Evolutionary conservation across 2,329 filamentous ascomycete species (phyloP).

Genomic region (Aspergillus costaricaensis): DNA sequence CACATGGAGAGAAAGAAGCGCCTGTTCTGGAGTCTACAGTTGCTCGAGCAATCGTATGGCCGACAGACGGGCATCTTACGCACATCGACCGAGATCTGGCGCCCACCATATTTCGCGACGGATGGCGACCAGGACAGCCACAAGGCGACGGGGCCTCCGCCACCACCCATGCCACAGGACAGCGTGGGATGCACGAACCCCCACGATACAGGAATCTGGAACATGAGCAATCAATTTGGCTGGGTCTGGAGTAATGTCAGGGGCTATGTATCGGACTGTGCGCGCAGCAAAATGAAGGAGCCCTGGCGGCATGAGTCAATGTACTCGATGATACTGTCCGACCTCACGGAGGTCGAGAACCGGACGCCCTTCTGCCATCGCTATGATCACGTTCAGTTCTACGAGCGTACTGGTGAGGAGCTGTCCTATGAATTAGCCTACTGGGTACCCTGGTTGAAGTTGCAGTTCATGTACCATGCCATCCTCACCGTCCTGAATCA

Average conservation of each 20-base stretch:
- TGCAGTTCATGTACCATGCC: slow-evolving; percentile 57
- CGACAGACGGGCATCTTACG: slow-evolving; percentile 50
- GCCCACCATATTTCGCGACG: slow-evolving; percentile 34
- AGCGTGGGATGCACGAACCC: slow-evolving; percentile 46
- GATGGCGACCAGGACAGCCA: slow-evolving; percentile 20
- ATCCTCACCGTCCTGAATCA: slow-evolving; percentile 57
- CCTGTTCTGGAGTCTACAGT: slow-evolving; percentile 55
- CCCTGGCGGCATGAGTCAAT: slow-evolving; percentile 56
- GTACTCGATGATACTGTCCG: slow-evolving; percentile 54
- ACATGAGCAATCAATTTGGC: slow-evolving; percentile 51
- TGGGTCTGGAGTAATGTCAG: slow-evolving; percentile 54
- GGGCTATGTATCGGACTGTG: slow-evolving; percentile 52
- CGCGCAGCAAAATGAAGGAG: slow-evolving; percentile 51
- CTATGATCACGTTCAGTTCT: slow-evolving; percentile 57
- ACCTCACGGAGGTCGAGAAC: slow-evolving; percentile 54
- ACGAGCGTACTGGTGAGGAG: slow-evolving; percentile 52
- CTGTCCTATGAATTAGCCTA: slow-evolving; percentile 50
- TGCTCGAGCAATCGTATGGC: slow-evolving; percentile 55
- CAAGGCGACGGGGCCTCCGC: slow-evolving; percentile 34
- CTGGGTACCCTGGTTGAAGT: slow-evolving; percentile 56
- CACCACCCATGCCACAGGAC: slow-evolving; percentile 49
- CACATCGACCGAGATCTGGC: slow-evolving; percentile 46
- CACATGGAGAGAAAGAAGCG: slow-evolving; percentile 50
- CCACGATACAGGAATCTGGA: slow-evolving; percentile 54
- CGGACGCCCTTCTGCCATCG: slow-evolving; percentile 52